Base-by-base conservation (phyloP, 208 protist species). In the Crithidia thermophila region DNA sequence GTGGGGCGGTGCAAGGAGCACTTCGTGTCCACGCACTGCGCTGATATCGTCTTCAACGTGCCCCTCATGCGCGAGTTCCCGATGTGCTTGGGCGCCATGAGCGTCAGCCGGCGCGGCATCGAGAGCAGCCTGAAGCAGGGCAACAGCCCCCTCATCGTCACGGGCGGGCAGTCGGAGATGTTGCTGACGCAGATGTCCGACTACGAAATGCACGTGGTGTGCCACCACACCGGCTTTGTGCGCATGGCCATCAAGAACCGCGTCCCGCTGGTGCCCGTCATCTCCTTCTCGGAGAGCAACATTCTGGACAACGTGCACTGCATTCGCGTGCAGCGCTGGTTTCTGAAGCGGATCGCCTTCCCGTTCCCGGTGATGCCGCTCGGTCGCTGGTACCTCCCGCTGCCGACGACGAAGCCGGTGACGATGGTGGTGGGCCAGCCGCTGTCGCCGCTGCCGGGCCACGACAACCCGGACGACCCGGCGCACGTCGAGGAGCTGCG, bases 121-220 rank as follows among this genome's bases (percentile, higher is more conserved):
- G 76, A 79, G 42, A 59, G 64, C 27, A 93, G 77, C 58, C 71
- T 94, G 28, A 33, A 68, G 27, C 68, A 67, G 7, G 91, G 89
- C 37, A 87, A 91, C 74, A 90, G 88, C 53, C 62, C 77, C 3
- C 18, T 94, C 20, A 88, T 96, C 33, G 91, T 96, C 16, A 90
- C 84, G 1, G 91, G 91, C 33, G 91, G 91, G 18, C 91, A 96
- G 73, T 82, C 91, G 1, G 91, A 96, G 79, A 93, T 96, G 85
- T 56, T 93, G 39, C 75, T 79, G 55, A 87, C 87, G 13, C 21
- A 69, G 57, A 42, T 79, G 27, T 84, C 81, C 51, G 40, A 78
- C 40, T 56, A 45, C 42, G 63, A 70, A 16, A 82, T 95, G 77
- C 81, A 67, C 23, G 46, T 94, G 18, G 76, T 94, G 25, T 85